Conservation (phyloP, 2,329 filamentous ascomycete species). For the Mycosphaerelloides madeirae region DNA sequence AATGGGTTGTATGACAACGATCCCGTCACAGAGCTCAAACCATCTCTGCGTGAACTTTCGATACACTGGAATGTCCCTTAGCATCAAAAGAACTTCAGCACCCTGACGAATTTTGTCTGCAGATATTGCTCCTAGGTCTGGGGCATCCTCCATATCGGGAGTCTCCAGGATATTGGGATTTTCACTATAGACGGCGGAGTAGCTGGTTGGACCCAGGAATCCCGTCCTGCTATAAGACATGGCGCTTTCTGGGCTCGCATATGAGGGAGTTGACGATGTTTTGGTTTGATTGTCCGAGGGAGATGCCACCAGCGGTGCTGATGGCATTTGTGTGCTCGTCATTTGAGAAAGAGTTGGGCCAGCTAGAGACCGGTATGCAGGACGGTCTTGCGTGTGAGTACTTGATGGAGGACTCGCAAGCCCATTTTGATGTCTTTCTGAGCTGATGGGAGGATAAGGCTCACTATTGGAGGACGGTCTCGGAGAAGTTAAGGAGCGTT, state of each 20-base stretch:
- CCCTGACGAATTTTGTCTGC: slow-evolving; percentile 31
- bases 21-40: slow-evolving; percentile 34
- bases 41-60: slow-evolving; percentile 28
- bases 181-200: slow-evolving; percentile 32
- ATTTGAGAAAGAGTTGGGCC: slow-evolving; percentile 5
- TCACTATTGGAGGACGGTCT: slow-evolving; percentile 5
- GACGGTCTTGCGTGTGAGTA: slow-evolving; percentile 8
- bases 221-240: slow-evolving; percentile 28
- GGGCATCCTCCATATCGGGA: slow-evolving; percentile 21
- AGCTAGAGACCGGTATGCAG: slow-evolving; percentile 9
- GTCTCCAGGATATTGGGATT: slow-evolving; percentile 25
- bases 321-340: slow-evolving; percentile 9
- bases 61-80: slow-evolving; percentile 31
- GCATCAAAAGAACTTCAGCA: slow-evolving; percentile 30
- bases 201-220: slow-evolving; percentile 32
- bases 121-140: slow-evolving; percentile 24
- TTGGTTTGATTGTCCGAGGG: slow-evolving; percentile 13
- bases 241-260: slow-evolving; percentile 18
- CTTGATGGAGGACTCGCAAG: slow-evolving; percentile 21
- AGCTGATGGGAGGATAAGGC: slow-evolving; percentile 9
- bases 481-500: slow-evolving; percentile 9
- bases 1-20: slow-evolving; percentile 29
- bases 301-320: slow-evolving; percentile 8
- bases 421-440: slow-evolving; percentile 3
- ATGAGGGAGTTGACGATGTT: slow-evolving; percentile 16